Evolutionary conservation across 306 rosid genomes (phyloP), one percentile per base, ranked within the genome.

Genomic region (Castanopsis chinensis): DNA sequence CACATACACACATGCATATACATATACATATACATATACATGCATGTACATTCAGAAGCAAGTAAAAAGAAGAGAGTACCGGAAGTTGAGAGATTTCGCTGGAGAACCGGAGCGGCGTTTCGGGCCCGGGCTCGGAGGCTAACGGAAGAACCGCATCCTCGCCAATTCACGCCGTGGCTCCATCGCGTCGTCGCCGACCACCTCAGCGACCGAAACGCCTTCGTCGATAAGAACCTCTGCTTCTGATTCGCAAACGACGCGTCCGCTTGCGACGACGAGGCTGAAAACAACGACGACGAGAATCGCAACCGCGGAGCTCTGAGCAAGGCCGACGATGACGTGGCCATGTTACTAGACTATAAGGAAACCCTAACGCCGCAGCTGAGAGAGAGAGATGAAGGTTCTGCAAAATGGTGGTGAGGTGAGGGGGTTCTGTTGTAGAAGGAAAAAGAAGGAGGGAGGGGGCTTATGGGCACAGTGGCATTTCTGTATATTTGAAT

Each of bases 21-120:
- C 37, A 30, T 4, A 13, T 25, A 2, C 15, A 2, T 11, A 14
- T 63, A 23, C 20, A 21, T n/a, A 10, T 3, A 5, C 32, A 6
- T 23, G 23, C 7, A 30, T 14, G 4, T 35, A 35, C 17, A 64
- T 30, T 64, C 45, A 30, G 71, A 12, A 67, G 71, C 51, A 67
- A 33, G n/a, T 49, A 10, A 49, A 49, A 49, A 12, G 17, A 67
- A 4, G 35, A 67, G 25, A 9, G 10, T 33, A 67, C 80, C 64
- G 5, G 14, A 10, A 76, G 80, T 76, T 30, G 80, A 64, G 49
- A 76, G 15, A 2, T 76, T 76, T 28, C 80, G 61, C 21, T 63
- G 25, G 6, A 64, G 25, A 21, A 76, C 32, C 5, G 80, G 21
- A 10, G 23, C 60, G 14, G 30, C 32, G 5, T 53, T n/a, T 20